Base-by-base conservation (phyloP, 371 early-diverging fungal genomes). In the Blyttiomyces sp. region DNA sequence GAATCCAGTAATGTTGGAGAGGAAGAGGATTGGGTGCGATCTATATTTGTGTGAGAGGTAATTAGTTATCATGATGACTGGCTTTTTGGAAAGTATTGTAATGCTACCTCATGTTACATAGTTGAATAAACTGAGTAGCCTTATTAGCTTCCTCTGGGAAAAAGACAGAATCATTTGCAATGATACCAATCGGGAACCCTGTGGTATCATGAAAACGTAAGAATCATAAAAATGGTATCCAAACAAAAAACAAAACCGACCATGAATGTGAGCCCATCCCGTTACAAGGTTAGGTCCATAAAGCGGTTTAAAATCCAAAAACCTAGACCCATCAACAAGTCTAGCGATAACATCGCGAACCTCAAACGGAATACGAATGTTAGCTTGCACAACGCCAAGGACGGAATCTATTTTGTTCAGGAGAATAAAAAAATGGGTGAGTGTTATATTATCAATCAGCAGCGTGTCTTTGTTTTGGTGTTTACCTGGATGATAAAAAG, bases 281-380 rank as follows among this genome's bases (percentile, higher is more conserved):
- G 95, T 95, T n/a, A 94, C 88, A 13, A 96, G 78, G 19, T 91
- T 85, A 1, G 89, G 87, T 35, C 95, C 96, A 65, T 93, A 96
- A 50, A 88, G 80, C 62, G 87, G 87, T 74, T 96, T 96, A 79
- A 96, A 96, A 69, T 96, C 96, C 58, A 86, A 83, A 72, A 95
- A 91, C 56, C 84, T 76, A 59, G 88, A 88, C 5, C 95, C 96
- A 71, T 96, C 96, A 13, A 95, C 95, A 56, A 96, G 81, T 58
- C 95, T 86, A 5, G 96, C 84, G 77, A 96, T 95, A 32, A 96
- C 88, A 53, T 94, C 84, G 61, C 86, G 85, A 60, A 90, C 85
- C 57, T 96, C 93, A 67, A 93, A 93, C n/a, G 91, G 71, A 68
- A 90, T 89, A 3, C 85, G 80, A 57, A 94, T 79, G 62, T 93